Evolutionary conservation across 495 filamentous ascomycete genomes (phyloP).

Genomic region (Lepidopterella palustris): DNA sequence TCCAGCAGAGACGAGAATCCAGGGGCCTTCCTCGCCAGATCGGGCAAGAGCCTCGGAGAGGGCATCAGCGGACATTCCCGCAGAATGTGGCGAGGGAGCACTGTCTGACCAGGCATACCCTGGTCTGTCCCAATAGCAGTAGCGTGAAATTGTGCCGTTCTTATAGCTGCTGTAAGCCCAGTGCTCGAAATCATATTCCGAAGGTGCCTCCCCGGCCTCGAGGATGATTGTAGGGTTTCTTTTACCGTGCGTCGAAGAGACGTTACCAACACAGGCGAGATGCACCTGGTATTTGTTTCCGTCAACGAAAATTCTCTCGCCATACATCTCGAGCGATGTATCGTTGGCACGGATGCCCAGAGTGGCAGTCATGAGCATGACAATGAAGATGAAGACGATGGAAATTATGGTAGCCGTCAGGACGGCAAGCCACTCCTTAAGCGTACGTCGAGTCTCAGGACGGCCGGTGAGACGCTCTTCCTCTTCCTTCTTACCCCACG

Average conservation of each 20-base stretch:
- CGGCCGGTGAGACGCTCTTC: slow-evolving; percentile 88
- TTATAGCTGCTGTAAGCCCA: slow-evolving; percentile 59
- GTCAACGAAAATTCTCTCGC: slow-evolving; percentile 70
- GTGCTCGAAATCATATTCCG: slow-evolving; percentile 67
- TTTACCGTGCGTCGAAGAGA: slow-evolving; percentile 42
- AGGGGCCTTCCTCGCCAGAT: slow-evolving; percentile 79
- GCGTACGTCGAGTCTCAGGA: slow-evolving; percentile 72
- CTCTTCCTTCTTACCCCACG: slow-evolving; percentile 86
- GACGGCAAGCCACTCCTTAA: slow-evolving; percentile 80
- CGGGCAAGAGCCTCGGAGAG: slow-evolving; percentile 75
- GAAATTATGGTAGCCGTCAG: slow-evolving; percentile 65
- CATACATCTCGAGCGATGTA: slow-evolving; percentile 60
- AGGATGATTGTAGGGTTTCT: slow-evolving; percentile 65
- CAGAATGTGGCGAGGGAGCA: slow-evolving; percentile 85
- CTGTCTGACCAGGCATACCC: slow-evolving; percentile 88
- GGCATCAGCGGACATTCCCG: slow-evolving; percentile 79
- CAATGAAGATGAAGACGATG: slow-evolving; percentile 55
- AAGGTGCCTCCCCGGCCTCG: slow-evolving; percentile 71
- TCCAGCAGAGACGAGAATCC: slow-evolving; percentile 65
- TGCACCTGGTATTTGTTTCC: slow-evolving; percentile 78
- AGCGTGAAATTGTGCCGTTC: slow-evolving; percentile 72
- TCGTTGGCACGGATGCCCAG: slow-evolving; percentile 73
- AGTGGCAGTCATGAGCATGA: slow-evolving; percentile 68
- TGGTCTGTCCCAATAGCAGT: slow-evolving; percentile 94
- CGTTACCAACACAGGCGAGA: slow-evolving; percentile 70